Conservation (phyloP, 2,329 filamentous ascomycete genomes). For the Aspergillus fischeri region DNA sequence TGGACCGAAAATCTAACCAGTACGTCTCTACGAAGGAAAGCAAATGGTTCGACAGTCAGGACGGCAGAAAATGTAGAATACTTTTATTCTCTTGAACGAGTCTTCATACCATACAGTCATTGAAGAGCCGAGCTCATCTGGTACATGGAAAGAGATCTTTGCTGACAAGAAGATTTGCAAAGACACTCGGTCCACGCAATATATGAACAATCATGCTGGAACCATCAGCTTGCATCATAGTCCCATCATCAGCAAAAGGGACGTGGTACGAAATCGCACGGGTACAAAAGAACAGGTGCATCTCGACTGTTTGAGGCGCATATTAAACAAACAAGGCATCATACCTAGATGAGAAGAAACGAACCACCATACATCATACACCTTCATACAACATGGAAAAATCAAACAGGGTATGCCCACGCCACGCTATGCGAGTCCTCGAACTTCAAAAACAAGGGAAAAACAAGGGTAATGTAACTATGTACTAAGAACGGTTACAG, state of each 20-base stretch:
- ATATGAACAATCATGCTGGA: neutral
- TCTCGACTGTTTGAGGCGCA: conserved; percentile 4
- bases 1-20: neutral
- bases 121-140: neutral
- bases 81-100: neutral
- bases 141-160: neutral
- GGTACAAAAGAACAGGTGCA: conserved; percentile 3
- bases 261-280: conserved; percentile 6
- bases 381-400: conserved; percentile 20
- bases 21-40: neutral
- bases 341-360: conserved; percentile 3
- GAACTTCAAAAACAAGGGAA: conserved; percentile 16
- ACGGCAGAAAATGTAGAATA: neutral
- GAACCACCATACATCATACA: conserved; percentile 20
- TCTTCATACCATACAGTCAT: neutral
- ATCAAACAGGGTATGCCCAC: conserved; percentile 37
- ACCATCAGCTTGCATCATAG: neutral
- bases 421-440: conserved; percentile 41
- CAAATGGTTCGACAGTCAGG: neutral
- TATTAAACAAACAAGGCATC: conserved; percentile 3
- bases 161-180: neutral
- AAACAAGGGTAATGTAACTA: conserved; percentile 27
- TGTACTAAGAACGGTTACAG: conserved; percentile 29
- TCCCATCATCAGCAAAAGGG: neutral
- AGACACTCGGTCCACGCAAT: neutral